Base-by-base conservation (phyloP, 2,329 filamentous ascomycete genomes). In the Hymenoscyphus repandus region DNA sequence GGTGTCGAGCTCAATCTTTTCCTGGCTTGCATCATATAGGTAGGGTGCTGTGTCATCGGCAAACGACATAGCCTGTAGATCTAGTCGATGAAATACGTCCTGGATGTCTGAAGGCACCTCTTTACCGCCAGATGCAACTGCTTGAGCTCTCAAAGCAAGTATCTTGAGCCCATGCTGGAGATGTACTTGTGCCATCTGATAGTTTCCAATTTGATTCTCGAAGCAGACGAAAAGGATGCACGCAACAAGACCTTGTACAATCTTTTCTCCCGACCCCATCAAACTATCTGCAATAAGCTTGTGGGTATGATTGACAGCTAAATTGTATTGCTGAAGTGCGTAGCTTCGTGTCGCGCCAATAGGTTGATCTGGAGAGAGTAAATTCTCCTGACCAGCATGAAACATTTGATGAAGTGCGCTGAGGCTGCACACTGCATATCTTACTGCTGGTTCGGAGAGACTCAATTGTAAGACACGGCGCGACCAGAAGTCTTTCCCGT, bases 211-310 rank as follows among this genome's bases (percentile, higher is more conserved):
- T 18, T 54, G 49, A 22, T 52, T 54, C 30, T 58, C 56, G 37
- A 53, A 57, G 47, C 55, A 58, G 10, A 55, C 50, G 27, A 57
- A 58, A 17, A 58, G 49, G n/a, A 53, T 47, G 27, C 55, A 58
- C 22, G 52, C 52, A 11, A 58, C 52, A 10, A 58, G 51, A 3
- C 53, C 55, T 36, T 49, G 50, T 27, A 57, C 41, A 12, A 53
- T 33, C 20, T 43, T 46, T 5, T 51, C 49, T 22, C 48, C 34
- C 5, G 45, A 39, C 12, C 51, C 54, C 4, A n/a, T 22, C 1
- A 39, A 42, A 38, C 48, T 52, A 18, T 47, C 45, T 2, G 40
- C 41, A 9, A 54, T 43, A n/a, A 56, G 32, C 13, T 15, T 46
- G 9, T 49, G 50, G 12, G 55, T 56, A 36, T 49, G 46, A 27